Evolutionary conservation across 192 early-diverging fungal species (phyloP).

Genomic region (Entomortierella parvispora): DNA sequence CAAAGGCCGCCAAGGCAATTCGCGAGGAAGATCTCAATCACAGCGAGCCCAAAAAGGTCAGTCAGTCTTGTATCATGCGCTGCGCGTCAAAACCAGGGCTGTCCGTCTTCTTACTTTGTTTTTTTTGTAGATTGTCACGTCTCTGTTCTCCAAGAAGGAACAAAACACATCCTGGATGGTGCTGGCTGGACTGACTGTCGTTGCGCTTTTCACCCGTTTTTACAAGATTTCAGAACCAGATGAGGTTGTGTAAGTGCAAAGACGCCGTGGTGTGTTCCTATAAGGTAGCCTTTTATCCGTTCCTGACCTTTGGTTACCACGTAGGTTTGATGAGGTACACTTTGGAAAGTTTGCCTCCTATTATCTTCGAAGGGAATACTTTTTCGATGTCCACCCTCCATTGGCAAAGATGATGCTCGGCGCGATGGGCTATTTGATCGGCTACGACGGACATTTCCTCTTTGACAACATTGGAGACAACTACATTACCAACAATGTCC

Average conservation of each 20-base stretch:
- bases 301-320: background rate
- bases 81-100: no score
- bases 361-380: slow-evolving; percentile 89
- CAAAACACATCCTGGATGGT: slow-evolving; percentile 21
- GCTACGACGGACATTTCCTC: slow-evolving; percentile 95
- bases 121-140: slow-evolving; percentile 21
- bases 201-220: slow-evolving; percentile 73
- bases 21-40: background rate
- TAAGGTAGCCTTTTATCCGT: background rate
- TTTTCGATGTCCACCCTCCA: slow-evolving; percentile 98
- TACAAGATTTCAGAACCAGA: slow-evolving; percentile 75
- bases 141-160: slow-evolving; percentile 25
- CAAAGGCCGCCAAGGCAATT: background rate
- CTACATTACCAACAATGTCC: slow-evolving; percentile 89
- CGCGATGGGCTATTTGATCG: slow-evolving; percentile 81
- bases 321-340: slow-evolving; percentile 97
- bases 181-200: slow-evolving; percentile 37
- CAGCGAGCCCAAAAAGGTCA: slow-evolving; percentile 15
- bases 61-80: no score
- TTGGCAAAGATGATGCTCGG: slow-evolving; percentile 94
- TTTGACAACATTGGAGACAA: slow-evolving; percentile 96
- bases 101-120: background rate
- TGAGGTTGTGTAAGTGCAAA: slow-evolving; percentile 77
- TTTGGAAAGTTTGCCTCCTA: slow-evolving; percentile 98
- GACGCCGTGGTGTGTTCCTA: no score